These are phyloP conservation scores for Marasmius sp. DNA, from an alignment of 1,284 basidiomycete genomes.

Conservation along the genomic window DNA sequence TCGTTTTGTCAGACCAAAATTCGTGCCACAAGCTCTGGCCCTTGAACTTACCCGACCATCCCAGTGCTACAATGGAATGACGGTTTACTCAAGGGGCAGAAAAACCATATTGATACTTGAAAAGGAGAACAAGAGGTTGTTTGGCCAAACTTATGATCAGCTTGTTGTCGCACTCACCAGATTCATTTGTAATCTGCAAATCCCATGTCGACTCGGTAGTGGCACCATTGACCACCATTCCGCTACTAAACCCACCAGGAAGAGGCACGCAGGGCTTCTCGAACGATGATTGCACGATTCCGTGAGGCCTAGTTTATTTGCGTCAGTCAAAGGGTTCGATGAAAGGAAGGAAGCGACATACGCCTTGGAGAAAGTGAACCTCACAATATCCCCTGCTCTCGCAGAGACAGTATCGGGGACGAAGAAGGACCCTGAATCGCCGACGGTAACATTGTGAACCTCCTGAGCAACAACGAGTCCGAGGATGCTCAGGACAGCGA, in stretches of 20 bases:
- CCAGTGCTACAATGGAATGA: neutral
- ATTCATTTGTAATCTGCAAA: neutral
- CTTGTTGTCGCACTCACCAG: neutral
- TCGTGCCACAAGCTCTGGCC: neutral
- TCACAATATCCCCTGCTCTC: neutral
- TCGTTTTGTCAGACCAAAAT: neutral
- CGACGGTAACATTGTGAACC: neutral
- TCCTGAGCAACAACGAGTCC: neutral
- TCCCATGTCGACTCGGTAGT: neutral
- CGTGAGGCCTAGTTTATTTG: neutral
- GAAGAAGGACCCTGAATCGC: neutral
- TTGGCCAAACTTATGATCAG: too few species aligned
- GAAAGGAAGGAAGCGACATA: neutral
- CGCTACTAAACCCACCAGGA: neutral
- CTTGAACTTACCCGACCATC: neutral
- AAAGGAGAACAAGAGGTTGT: too few species aligned
- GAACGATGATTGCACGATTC: neutral
- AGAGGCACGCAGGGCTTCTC: neutral
- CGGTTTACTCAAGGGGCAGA: neutral
- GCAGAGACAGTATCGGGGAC: neutral
- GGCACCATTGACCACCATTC: neutral
- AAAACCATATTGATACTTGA: slow-evolving; percentile 1
- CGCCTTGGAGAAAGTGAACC: neutral
- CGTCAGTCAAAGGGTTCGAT: too few species aligned
- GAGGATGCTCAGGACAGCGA: neutral